Evolutionary conservation across 257 asterid species (phyloP), one percentile per base, ranked within the genome.

Genomic region (Osmanthus fragrans): DNA sequence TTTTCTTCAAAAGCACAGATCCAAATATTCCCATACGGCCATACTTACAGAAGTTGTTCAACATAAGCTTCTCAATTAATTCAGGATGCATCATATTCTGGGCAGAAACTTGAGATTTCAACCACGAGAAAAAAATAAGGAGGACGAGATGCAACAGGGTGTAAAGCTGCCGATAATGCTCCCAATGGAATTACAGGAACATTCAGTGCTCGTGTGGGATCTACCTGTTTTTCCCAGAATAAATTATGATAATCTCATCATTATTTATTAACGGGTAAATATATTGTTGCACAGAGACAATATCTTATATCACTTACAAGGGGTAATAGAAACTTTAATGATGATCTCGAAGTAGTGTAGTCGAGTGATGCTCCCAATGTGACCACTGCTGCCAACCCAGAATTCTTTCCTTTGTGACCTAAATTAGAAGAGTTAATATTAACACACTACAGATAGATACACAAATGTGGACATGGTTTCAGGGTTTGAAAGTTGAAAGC

Each of bases 61-160:
- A 87, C 74, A 96, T 90, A 36, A 96, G 96, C 85, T 93, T 96
- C 87, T 96, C 90, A 72, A 90, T 80, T 64, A 93, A 83, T 80
- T 96, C 98, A 1, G 98, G 99, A 58, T 89, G 94, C 99, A 96
- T 93, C 98, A 92, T 96, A 81, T 96, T 95, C 85, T 90, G 86
- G 68, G 99, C 97, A 11, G 99, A 90, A 83, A 96, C 92, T 81
- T 88, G 78, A 84, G 90, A 93, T 84, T 89, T 94, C 79, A 96
- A 86, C 97, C 96, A 93, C 42, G 97, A 84, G 67, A 93, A 83
- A 74, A 74, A 88, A 93, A 80, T 86, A 42, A 42, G 49, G 98
- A 5, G 98, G 97, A 30, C 90, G 87, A 39, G 99, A 93, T 47
- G 97, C 79, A 80, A 42, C 49, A 42, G 49, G 49, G 49, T 42